Percentiles rank a stretch among this genome's conserved stretches.
phyloP scores from a whole-genome alignment of 768 basidiomycete species.

The Mycena vulgaris region DNA sequence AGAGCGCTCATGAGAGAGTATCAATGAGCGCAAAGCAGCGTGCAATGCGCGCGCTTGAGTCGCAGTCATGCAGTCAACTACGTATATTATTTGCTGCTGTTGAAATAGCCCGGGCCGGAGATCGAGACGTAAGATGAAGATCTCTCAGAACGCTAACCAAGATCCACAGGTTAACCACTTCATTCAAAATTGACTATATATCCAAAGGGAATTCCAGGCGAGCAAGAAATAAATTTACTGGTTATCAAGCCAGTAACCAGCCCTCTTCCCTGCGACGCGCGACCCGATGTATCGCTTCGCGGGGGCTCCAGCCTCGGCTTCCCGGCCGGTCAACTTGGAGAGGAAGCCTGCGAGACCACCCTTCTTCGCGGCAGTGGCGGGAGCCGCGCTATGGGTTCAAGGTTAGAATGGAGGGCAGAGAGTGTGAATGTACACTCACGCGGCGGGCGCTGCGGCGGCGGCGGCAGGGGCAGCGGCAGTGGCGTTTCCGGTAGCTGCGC shows the following conservation, averaged over 20 bases:
- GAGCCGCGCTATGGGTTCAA: not conserved
- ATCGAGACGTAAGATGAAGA: not conserved
- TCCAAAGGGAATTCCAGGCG: not conserved
- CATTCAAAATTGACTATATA: slow-evolving; percentile 16
- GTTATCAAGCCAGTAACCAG: slow-evolving; percentile 36
- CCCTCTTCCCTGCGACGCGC: slow-evolving; percentile 35
- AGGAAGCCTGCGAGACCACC: slow-evolving; percentile 24
- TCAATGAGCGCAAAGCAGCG: slow-evolving; percentile 2
- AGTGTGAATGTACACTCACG: not conserved
- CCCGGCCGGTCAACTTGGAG: slow-evolving; percentile 3
- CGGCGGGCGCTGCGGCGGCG: not conserved
- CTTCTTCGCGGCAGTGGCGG: not conserved
- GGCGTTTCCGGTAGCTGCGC: not conserved
- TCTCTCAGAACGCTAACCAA: no score
- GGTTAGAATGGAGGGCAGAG: not conserved
- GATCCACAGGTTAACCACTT: slow-evolving; percentile 12
- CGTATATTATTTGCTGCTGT: not conserved
- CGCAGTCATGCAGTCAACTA: no score
- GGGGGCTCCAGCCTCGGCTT: slow-evolving; percentile 1
- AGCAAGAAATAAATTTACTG: slow-evolving; percentile 20
- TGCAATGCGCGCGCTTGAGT: slow-evolving; percentile 9
- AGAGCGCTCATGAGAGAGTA: slow-evolving; percentile 30
- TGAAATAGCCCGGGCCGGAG: not conserved
- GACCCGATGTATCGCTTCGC: slow-evolving; percentile 34
- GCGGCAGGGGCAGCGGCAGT: slow-evolving; percentile 5